Base-by-base conservation (phyloP, 257 asterid genomes). In the Asclepias syriaca region DNA sequence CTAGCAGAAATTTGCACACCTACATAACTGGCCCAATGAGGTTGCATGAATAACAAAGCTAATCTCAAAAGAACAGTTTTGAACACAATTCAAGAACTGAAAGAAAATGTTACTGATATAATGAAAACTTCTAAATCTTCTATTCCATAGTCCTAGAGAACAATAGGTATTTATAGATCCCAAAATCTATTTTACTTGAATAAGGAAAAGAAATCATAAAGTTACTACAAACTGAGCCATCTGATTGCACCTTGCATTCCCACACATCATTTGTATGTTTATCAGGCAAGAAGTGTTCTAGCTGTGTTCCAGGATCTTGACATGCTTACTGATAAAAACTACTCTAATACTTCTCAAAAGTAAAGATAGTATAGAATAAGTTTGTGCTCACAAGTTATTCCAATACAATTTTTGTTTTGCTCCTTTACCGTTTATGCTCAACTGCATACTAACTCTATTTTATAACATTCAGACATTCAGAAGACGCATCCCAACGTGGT, bases 401-500 rank as follows among this genome's bases (percentile, higher is more conserved):
- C 19, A 15, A 63, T 37, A 12, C 46, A 61, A 2, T 61, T 61
- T 24, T 37, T 37, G 29, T 2, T 18, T 4, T 64, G 29, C 51
- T 5, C 37, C 15, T 50, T 46, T 74, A 54, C 15, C 12, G n/a
- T 34, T 61, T 32, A 58, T 65, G 70, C n/a, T 58, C 61, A 48
- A 53, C 12, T 53, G 32, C 54, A 59, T 74, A 64, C 75, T 75
- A 50, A 67, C 50, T 73, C 76, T 13, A 72, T 65, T 39, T 68
- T 72, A 58, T 50, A 4, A 59, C 49, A 27, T 83, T 87, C 95
- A 94, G 99, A 87, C 97, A 48, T 86, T 88, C 83, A 76, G 93
- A 77, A 77, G 75, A 71, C 27, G 84, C 40, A 64, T 90, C 85
- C 99, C 99, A 10, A 81, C 76, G 34, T 92, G 99, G 98, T 75